Evolutionary conservation across 176 grass and related monocot species (phyloP), one percentile per base, ranked within the genome.

Genomic region (Saccharum officinarum): DNA sequence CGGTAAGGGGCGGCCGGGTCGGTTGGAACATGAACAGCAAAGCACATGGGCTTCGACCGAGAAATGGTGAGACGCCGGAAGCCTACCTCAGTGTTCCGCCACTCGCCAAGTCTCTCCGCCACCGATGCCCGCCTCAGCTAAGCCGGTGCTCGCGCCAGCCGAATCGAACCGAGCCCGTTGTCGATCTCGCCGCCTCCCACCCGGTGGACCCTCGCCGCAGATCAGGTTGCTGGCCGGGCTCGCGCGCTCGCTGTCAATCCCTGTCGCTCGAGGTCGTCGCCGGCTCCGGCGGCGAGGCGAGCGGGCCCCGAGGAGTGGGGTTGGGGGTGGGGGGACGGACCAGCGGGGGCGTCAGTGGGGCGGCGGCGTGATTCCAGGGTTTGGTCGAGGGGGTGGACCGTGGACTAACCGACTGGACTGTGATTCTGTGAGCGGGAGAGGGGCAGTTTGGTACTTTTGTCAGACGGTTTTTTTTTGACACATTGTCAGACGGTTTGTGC

Each of bases 61-160:
- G 34, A 69, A 86, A 71, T 1, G n/a, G 52, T 3, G 82, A n/a
- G 39, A 2, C 20, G 12, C 39, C 17, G 5, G 70, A 13, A 52
- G 16, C 30, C 0, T 82, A 90, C 83, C 83, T 86, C 63, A 26
- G 74, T 7, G n/a, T 42, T 4, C 83, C 11, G 50, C 77, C 71
- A 40, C 11, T 22, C 22, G 7, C 5, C 16, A 65, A 49, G 38
- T 54, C 63, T 39, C 72, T 18, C 39, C 83, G 71, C 10, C 23
- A 57, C 12, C 52, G 64, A 77, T 71, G 72, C 78, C 83, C 3
- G 83, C 30, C 6, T 50, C 14, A 5, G 12, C 74, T 1, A 66
- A 8, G 40, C 10, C 31, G 41, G 54, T 2, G 14, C 22, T 14
- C 69, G 36, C 72, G 55, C 22, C 8, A 20, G 61, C 60, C 25